Base-by-base conservation (phyloP, 129 eudicot genomes). In the Pseudognaphalium luteoalbum region DNA sequence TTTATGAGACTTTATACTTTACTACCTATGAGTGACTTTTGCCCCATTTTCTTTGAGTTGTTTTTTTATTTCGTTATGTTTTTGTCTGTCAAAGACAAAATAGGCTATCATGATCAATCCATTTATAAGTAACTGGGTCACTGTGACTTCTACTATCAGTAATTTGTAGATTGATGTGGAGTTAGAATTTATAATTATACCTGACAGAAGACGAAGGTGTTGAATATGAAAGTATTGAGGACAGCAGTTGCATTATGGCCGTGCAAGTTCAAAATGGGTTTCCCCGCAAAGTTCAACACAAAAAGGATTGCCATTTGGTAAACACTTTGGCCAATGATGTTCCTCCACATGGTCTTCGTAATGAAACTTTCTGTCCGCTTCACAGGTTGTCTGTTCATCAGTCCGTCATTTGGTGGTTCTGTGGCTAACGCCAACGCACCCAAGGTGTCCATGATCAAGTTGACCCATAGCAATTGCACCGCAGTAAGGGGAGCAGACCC, bases 151-250 rank as follows among this genome's bases (percentile, higher is more conserved):
- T 62, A 62, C 19, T 29, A 29, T 12, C 11, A 12, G 34, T 29
- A 62, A 5, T 11, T 29, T 25, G 35, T 32, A 25, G 37, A 25
- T 29, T 10, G 39, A 15, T 30, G 17, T 20, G 47, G 52, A 22
- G 73, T 42, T 42, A n/a, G 37, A 69, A 10, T 69, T 68, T 25
- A 15, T 15, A 16, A 28, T 25, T 7, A 0, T 34, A 70, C 74
- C 74, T 70, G 74, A 32, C 74, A 70, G 74, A 70, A 70, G 61
- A 70, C 62, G 6, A 70, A 70, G 74, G 74, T 70, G 39, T 47
- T 70, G 74, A 70, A 70, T 11, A 70, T 50, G 74, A 70, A 70
- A 70, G 74, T 70, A 70, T 70, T 70, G 22, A 70, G 62, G 25
- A 25, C 17, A 16, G 62, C 74, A 70, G 74, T 70, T 25, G 62